These are phyloP conservation scores for Candolleomyces eurysporus DNA, from an alignment of 768 basidiomycete species.

Conservation along the genomic window DNA sequence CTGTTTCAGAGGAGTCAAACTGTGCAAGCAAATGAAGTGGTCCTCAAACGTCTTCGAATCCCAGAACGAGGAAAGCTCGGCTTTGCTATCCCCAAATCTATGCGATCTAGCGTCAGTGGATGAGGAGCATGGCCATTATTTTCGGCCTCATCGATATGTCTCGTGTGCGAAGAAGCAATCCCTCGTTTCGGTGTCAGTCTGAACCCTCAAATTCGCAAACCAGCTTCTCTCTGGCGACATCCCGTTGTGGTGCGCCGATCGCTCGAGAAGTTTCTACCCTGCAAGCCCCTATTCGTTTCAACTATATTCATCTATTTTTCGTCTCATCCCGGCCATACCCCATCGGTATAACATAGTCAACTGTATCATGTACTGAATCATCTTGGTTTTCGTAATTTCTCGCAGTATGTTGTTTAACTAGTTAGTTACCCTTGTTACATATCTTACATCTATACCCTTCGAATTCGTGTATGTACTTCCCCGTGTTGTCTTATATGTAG, in stretches of 20 bases:
- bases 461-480: too few species aligned
- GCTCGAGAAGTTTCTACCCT: too few species aligned
- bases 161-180: neutral
- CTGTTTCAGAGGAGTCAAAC: constrained; percentile 30
- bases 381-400: too few species aligned
- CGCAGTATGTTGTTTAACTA: too few species aligned
- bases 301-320: too few species aligned
- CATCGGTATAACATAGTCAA: too few species aligned
- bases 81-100: constrained; percentile 11
- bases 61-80: constrained; percentile 22
- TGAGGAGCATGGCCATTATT: neutral
- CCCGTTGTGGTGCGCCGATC: neutral
- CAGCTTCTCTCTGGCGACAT: constrained; percentile 10
- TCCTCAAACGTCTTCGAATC: constrained; percentile 17
- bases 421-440: too few species aligned
- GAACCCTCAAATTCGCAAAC: neutral
- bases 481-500: too few species aligned
- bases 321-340: too few species aligned
- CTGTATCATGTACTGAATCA: too few species aligned
- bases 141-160: neutral
- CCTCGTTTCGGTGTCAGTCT: neutral
- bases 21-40: constrained; percentile 25
- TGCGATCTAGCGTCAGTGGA: neutral
- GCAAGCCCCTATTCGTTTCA: too few species aligned
- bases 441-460: too few species aligned